Evolutionary conservation across 2,329 filamentous ascomycete genomes (phyloP), one percentile per base, ranked within the genome.

Genomic region (Rachicladosporium sp.): DNA sequence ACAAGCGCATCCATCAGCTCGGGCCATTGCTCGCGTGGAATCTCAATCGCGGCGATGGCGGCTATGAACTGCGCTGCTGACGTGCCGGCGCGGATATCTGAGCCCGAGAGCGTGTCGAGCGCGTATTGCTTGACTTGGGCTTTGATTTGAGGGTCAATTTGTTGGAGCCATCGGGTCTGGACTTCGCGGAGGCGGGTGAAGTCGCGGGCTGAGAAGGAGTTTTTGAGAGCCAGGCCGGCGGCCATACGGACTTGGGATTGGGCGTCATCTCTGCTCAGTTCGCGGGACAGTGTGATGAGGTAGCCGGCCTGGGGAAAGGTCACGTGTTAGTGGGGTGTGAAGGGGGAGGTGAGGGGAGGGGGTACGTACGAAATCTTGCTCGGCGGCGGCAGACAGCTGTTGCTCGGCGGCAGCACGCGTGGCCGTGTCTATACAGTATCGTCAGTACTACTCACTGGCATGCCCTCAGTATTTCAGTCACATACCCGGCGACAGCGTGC

Each of bases 161-260:
- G 78, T 61, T 80, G 76, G 46, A 91, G 70, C 91, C 91, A 98
- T 80, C 93, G 87, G 58, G 78, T 74, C 68, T 96, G 91, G 43
- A 96, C 77, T 61, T 93, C 83, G 59, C 84, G 81, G 66, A 94
- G 79, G 59, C 87, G 82, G 56, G 78, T 70, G 57, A 80, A 80
- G 65, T 98, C 91, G 71, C 91, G 82, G 57, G 88, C 84, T 58
- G 85, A 86, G 69, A 98, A 96, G 56, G 91, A 83, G 73, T 98
- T 98, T 70, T 98, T 98, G 58, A 98, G 73, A 53, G 91, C 89
- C 54, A 98, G 77, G 77, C 88, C 91, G 55, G 91, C 91, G 52
- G 91, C 89, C 53, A 85, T 82, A 73, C 91, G 82, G 60, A 95
- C 91, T 59, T 85, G 76, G 49, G 82, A 75, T 59, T 83, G 73